Conservation (phyloP, 2,329 filamentous ascomycete species). For the Penicillium thymicola region DNA sequence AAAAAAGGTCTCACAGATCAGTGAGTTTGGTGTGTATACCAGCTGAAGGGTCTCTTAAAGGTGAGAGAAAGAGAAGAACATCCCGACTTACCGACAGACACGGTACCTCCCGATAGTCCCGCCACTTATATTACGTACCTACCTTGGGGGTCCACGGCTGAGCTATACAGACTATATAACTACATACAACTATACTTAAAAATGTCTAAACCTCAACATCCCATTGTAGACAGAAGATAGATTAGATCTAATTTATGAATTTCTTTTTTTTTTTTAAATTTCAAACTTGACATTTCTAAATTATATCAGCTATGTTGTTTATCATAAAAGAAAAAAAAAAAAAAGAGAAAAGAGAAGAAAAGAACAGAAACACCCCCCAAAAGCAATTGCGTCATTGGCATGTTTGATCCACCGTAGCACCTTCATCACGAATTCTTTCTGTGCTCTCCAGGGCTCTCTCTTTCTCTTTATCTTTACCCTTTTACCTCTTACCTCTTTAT, state of each 20-base stretch:
- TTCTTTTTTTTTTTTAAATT: too few relatives aligned
- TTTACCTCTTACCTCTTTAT: too few relatives aligned
- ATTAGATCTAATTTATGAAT: neutral
- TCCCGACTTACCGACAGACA: slow-evolving; percentile 20
- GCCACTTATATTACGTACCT: slow-evolving; percentile 5
- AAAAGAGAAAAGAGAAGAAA: neutral
- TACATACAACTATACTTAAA: too few relatives aligned
- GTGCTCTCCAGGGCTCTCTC: neutral
- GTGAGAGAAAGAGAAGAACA: slow-evolving; percentile 11
- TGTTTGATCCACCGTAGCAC: slow-evolving; percentile 7
- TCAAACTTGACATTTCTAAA: too few relatives aligned
- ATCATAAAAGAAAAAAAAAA: neutral
- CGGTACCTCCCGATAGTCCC: slow-evolving; percentile 23
- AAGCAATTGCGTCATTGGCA: slow-evolving; percentile 12
- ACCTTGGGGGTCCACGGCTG: neutral
- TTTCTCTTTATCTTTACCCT: neutral
- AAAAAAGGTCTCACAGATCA: neutral
- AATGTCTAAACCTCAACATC: too few relatives aligned
- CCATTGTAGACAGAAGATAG: neutral
- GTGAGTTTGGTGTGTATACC: neutral
- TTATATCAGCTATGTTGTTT: neutral
- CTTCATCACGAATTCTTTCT: slow-evolving; percentile 8
- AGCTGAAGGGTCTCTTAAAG: neutral
- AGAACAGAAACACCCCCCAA: neutral
- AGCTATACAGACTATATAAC: neutral